Conservation (phyloP, 257 asterid species). For the Solanum rostratum region DNA sequence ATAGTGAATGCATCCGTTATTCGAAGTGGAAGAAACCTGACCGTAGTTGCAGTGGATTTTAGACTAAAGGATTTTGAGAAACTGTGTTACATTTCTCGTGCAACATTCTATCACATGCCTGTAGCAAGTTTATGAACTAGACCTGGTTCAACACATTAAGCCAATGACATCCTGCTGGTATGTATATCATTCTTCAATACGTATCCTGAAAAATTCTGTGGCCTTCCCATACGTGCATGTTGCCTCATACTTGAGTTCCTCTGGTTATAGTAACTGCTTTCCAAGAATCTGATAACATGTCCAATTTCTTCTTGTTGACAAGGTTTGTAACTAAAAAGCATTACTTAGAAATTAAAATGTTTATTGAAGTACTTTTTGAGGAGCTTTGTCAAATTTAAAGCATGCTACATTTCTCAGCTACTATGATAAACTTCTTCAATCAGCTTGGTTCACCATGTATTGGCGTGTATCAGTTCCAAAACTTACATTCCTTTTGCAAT, state of each 20-base stretch:
- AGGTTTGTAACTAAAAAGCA: not conserved
- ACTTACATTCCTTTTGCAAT: not conserved
- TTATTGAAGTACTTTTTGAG: not conserved
- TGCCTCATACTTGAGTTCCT: not conserved
- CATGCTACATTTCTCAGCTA: not conserved
- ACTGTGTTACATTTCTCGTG: slow-evolving; percentile 47
- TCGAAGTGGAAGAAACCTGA: slow-evolving; percentile 77
- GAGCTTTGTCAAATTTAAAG: not conserved
- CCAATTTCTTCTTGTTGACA: not conserved
- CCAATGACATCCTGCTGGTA: not conserved
- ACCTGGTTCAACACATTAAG: not conserved
- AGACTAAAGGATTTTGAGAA: slow-evolving; percentile 42
- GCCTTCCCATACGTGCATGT: not conserved
- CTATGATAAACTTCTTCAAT: not conserved
- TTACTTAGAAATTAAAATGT: not conserved
- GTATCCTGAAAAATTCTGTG: not conserved
- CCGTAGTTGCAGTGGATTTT: slow-evolving; percentile 55
- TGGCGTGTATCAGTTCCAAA: not conserved
- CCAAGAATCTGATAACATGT: not conserved
- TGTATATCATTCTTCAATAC: not conserved
- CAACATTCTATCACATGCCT: slow-evolving; percentile 63
- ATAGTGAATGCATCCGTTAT: slow-evolving; percentile 48
- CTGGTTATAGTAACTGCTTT: not conserved
- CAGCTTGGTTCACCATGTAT: not conserved
- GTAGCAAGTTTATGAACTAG: slow-evolving; percentile 45